phyloP scores from a whole-genome alignment of 1,284 basidiomycete species.

The Cutaneotrichosporon sp. region DNA sequence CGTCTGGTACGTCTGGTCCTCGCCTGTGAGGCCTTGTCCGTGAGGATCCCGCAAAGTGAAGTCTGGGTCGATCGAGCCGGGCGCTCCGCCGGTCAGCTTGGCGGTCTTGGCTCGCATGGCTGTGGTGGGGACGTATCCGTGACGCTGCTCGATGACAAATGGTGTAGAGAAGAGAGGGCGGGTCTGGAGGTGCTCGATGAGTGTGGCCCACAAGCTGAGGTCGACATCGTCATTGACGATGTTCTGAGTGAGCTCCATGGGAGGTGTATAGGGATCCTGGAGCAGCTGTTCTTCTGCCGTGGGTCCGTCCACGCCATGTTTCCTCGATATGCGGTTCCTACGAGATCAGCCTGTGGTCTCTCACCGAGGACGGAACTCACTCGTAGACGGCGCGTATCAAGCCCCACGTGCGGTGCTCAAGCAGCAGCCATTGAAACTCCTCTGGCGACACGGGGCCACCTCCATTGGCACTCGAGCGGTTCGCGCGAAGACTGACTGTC shows the following conservation, averaged over 20 bases:
- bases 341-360: not conserved
- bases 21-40: conserved; percentile 37
- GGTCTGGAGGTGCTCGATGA: conserved; percentile 43
- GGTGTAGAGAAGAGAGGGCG: conserved; percentile 33
- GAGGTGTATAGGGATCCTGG: conserved; percentile 39
- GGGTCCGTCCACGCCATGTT: conserved; percentile 27
- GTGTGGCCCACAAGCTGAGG: conserved; percentile 36
- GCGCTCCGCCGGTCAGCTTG: conserved; percentile 10
- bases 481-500: conserved; percentile 7
- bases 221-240: conserved; percentile 42
- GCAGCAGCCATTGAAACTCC: conserved; percentile 31
- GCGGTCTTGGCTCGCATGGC: conserved; percentile 31
- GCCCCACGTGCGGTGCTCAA: conserved; percentile 47
- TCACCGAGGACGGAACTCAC: conserved; percentile 24
- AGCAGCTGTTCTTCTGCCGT: conserved; percentile 27
- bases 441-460: conserved; percentile 16
- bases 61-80: conserved; percentile 42
- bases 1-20: conserved; percentile 42
- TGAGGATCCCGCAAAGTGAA: conserved; percentile 44
- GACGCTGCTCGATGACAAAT: conserved; percentile 40
- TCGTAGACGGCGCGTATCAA: conserved; percentile 38
- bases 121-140: conserved; percentile 45
- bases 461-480: not conserved
- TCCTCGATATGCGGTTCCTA: conserved; percentile 34
- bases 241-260: conserved; percentile 37